Conservation (phyloP, 352 stramenopile genomes). For the Halophytophthora batemanensis region DNA sequence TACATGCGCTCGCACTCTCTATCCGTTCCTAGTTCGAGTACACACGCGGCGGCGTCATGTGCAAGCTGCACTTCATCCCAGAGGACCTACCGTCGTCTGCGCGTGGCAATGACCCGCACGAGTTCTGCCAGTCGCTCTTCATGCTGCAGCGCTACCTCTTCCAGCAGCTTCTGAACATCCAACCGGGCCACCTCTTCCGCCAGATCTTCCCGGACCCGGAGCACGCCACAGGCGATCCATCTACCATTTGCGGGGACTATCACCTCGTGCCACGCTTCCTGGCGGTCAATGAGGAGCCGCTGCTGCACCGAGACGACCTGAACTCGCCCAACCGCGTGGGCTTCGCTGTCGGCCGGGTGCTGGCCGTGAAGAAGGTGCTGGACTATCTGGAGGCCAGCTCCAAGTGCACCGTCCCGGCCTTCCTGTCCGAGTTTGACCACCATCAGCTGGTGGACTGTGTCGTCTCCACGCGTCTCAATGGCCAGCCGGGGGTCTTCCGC, state of each 20-base stretch:
- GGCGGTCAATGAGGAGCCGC: slow-evolving; percentile 51
- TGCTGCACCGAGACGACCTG: slow-evolving; percentile 65
- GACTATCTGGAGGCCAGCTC: slow-evolving; percentile 59
- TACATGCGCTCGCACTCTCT: too few relatives aligned
- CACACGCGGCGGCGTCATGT: slow-evolving; percentile 72
- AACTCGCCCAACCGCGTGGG: slow-evolving; percentile 73
- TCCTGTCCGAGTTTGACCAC: slow-evolving; percentile 46
- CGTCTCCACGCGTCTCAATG: slow-evolving; percentile 73
- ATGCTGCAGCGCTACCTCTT: slow-evolving; percentile 78
- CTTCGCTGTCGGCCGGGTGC: slow-evolving; percentile 63
- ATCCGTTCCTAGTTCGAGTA: too few relatives aligned
- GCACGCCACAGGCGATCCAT: slow-evolving; percentile 48
- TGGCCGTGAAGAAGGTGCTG: slow-evolving; percentile 63
- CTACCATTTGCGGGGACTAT: slow-evolving; percentile 69
- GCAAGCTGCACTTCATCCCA: slow-evolving; percentile 63
- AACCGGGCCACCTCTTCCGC: slow-evolving; percentile 64
- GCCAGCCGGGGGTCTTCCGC: slow-evolving; percentile 53
- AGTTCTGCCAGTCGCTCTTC: slow-evolving; percentile 54
- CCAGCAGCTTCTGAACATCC: slow-evolving; percentile 69
- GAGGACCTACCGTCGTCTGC: slow-evolving; percentile 60
- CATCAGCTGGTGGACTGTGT: slow-evolving; percentile 61
- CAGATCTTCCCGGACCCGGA: slow-evolving; percentile 54
- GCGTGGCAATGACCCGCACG: slow-evolving; percentile 24
- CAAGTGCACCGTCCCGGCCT: slow-evolving; percentile 46
- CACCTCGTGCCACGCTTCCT: slow-evolving; percentile 85